Percentiles rank a stretch among this genome's conserved stretches.
Conservation (phyloP, 2,329 filamentous ascomycete species). For the Fusarium citri region DNA sequence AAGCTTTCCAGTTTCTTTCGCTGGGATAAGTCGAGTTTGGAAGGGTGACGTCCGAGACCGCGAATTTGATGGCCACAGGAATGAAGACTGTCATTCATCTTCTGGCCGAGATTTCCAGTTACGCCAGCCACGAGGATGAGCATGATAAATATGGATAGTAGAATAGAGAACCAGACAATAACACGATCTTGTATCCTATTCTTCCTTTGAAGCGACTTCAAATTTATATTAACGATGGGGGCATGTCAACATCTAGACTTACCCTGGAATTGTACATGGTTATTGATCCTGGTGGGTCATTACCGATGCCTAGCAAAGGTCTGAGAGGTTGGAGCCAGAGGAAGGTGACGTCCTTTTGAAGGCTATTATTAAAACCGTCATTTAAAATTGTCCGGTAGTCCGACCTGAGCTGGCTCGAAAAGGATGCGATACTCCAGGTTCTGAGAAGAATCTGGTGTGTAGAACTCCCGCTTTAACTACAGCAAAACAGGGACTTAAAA, state of each 20-base stretch:
- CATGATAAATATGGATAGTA: not conserved
- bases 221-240: not conserved
- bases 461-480: not conserved
- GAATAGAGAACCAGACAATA: not conserved
- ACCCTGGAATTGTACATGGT: not conserved
- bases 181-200: rapidly evolving
- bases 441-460: not conserved
- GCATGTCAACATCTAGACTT: not conserved
- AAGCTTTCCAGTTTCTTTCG: not conserved
- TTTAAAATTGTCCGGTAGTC: not conserved
- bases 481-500: not conserved
- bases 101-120: not conserved
- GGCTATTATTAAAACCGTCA: not conserved
- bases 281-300: not conserved
- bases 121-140: not conserved
- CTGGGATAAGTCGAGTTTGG: not conserved
- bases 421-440: not conserved
- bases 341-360: not conserved
- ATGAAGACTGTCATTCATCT: not conserved
- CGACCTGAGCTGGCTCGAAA: not conserved
- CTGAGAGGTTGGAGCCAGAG: not conserved
- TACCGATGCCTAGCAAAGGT: not conserved
- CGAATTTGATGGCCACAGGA: not conserved
- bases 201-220: not conserved
- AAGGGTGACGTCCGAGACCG: not conserved